A percentile compares a stretch with the other conserved stretches of the same genome.
phyloP scores from a whole-genome alignment of 371 early-diverging fungal species.

The Mucor circinelloides region DNA sequence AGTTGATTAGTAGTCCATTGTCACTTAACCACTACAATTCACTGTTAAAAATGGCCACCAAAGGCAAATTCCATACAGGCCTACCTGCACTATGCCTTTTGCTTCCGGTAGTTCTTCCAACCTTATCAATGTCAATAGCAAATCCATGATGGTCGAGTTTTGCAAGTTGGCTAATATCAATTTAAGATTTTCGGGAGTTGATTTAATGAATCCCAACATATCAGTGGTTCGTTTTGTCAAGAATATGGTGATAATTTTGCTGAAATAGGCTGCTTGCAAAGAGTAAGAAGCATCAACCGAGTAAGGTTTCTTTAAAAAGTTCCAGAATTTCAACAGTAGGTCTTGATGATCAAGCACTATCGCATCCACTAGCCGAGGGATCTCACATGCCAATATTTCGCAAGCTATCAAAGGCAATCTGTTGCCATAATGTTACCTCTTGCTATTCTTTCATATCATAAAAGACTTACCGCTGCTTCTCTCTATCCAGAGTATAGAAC shows the following conservation, averaged over 20 bases:
- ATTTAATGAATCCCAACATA: slow-evolving; percentile 69
- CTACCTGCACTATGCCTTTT: slow-evolving; percentile 73
- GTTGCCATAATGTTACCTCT: neutral
- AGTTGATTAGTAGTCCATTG: slow-evolving; percentile 70
- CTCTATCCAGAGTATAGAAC: slow-evolving; percentile 26
- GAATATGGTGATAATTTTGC: slow-evolving; percentile 83
- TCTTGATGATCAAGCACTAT: slow-evolving; percentile 60
- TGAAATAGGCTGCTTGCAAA: slow-evolving; percentile 84
- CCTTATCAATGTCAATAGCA: slow-evolving; percentile 87
- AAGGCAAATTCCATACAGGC: neutral
- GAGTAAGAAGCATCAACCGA: slow-evolving; percentile 64
- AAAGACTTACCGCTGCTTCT: slow-evolving; percentile 21
- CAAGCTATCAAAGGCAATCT: slow-evolving; percentile 85
- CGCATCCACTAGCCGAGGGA: slow-evolving; percentile 81
- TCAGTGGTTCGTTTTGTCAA: slow-evolving; percentile 82
- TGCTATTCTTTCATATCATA: neutral
- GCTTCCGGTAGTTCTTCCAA: slow-evolving; percentile 87
- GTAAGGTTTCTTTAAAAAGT: slow-evolving; percentile 73
- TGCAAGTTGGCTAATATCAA: slow-evolving; percentile 78
- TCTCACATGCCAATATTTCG: slow-evolving; percentile 88
- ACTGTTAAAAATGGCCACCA: neutral
- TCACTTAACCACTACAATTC: slow-evolving; percentile 76
- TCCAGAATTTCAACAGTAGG: slow-evolving; percentile 82
- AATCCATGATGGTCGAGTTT: slow-evolving; percentile 83
- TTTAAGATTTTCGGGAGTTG: slow-evolving; percentile 55